Evolutionary conservation across 2,329 filamentous ascomycete genomes (phyloP).

Genomic region (Pseudocercospora pini-densiflorae): DNA sequence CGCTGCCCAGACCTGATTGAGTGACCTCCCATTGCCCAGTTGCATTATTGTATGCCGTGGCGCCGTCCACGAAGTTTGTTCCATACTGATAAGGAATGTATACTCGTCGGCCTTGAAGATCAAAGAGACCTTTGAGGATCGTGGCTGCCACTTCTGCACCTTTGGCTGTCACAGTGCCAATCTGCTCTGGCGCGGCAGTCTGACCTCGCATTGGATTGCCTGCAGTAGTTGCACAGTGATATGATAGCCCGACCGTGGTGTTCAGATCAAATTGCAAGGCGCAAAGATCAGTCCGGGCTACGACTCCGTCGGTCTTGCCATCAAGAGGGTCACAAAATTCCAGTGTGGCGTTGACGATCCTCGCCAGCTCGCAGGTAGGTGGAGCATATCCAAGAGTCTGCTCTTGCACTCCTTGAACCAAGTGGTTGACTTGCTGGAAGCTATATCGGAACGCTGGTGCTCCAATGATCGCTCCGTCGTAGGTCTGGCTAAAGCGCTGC

Average conservation of each 20-base stretch:
- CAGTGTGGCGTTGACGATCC: conserved; percentile 61
- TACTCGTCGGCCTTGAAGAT: conserved; percentile 45
- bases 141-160: conserved; percentile 42
- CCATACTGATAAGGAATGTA: conserved; percentile 46
- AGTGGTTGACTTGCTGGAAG: too few relatives aligned
- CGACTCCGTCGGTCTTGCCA: conserved; percentile 59
- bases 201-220: conserved; percentile 35
- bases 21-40: conserved; percentile 41
- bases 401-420: too few relatives aligned
- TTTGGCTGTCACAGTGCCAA: conserved; percentile 40
- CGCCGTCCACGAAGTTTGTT: conserved; percentile 41
- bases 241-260: conserved; percentile 53
- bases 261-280: conserved; percentile 52
- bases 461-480: too few relatives aligned
- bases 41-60: conserved; percentile 42
- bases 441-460: too few relatives aligned
- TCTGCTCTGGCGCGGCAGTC: conserved; percentile 40
- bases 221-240: conserved; percentile 46
- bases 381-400: conserved; percentile 27
- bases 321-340: conserved; percentile 60
- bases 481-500: too few relatives aligned
- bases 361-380: conserved; percentile 52
- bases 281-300: conserved; percentile 56
- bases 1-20: conserved; percentile 43
- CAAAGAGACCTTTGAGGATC: conserved; percentile 48